These are phyloP conservation scores for Phytopythium delawarense DNA, from an alignment of 352 stramenopile genomes.

Conservation along the genomic window DNA sequence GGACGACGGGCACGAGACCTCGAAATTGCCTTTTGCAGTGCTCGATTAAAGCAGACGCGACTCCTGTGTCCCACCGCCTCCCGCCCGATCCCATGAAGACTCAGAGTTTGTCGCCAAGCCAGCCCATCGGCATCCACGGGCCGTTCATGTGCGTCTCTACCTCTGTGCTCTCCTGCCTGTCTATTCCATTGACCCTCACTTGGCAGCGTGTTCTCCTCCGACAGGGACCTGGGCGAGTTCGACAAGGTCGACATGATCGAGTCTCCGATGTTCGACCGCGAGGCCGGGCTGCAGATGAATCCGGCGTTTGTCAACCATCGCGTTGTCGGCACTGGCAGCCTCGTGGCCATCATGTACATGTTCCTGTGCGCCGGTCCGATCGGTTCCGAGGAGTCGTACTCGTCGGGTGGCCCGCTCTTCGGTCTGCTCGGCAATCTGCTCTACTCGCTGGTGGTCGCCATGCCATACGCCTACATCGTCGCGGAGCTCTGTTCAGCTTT, in stretches of 20 bases:
- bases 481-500: conserved; percentile 89
- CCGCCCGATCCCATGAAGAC: conserved; percentile 1
- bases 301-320: conserved; percentile 23
- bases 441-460: conserved; percentile 81
- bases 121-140: neutral
- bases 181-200: conserved; percentile 2
- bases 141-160: conserved; percentile 7
- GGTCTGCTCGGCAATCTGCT: conserved; percentile 82
- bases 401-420: conserved; percentile 37
- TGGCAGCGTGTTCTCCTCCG: conserved; percentile 2
- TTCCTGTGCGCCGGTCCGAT: conserved; percentile 32
- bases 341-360: conserved; percentile 32
- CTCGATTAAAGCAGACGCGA: neutral
- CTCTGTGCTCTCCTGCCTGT: too few relatives aligned
- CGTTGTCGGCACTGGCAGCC: conserved; percentile 18
- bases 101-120: conserved; percentile 3
- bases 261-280: conserved; percentile 21
- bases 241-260: conserved; percentile 35
- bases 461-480: conserved; percentile 90
- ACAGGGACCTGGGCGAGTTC: conserved; percentile 20
- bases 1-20: neutral
- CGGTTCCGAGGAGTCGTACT: conserved; percentile 27
- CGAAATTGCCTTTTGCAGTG: neutral
- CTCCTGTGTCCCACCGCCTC: neutral
- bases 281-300: neutral